Percentiles rank a stretch among this genome's conserved stretches.
phyloP scores from a whole-genome alignment of 2,329 filamentous ascomycete species.

The Bertia moriformis region DNA sequence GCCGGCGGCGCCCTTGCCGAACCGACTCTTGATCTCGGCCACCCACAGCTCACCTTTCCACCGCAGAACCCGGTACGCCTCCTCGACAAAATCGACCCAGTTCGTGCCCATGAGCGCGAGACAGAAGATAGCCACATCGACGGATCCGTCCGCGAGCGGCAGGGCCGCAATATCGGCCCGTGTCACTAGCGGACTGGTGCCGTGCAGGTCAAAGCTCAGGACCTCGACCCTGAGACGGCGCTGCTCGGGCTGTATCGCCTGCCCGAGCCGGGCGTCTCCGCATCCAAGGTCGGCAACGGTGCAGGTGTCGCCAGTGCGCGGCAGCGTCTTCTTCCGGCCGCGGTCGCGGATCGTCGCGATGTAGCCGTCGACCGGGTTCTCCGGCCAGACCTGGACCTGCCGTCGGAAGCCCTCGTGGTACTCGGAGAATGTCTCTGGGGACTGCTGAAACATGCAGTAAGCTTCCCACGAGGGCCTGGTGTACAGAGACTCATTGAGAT shows the following conservation, averaged over 20 bases:
- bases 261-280: constrained; percentile 73
- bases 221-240: constrained; percentile 60
- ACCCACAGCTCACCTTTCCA: constrained; percentile 96
- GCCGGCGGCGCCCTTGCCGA: constrained; percentile 38
- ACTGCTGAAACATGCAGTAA: constrained; percentile 66
- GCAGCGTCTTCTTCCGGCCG: constrained; percentile 45
- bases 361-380: constrained; percentile 87
- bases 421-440: constrained; percentile 86
- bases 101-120: constrained; percentile 97
- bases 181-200: constrained; percentile 62
- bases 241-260: constrained; percentile 46
- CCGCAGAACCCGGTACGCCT: constrained; percentile 79
- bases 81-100: constrained; percentile 92
- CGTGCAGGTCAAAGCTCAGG: constrained; percentile 76
- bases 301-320: constrained; percentile 57
- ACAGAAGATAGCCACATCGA: constrained; percentile 87
- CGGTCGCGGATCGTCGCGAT: constrained; percentile 56
- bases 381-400: constrained; percentile 90
- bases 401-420: constrained; percentile 94
- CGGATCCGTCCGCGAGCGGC: constrained; percentile 58
- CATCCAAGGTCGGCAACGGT: constrained; percentile 86
- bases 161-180: constrained; percentile 78
- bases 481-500: constrained; percentile 93
- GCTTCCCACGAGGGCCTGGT: constrained; percentile 75
- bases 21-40: constrained; percentile 89